Evolutionary conservation across 2,329 filamentous ascomycete species (phyloP).

Genomic region (Tolypocladium ophioglossoides): DNA sequence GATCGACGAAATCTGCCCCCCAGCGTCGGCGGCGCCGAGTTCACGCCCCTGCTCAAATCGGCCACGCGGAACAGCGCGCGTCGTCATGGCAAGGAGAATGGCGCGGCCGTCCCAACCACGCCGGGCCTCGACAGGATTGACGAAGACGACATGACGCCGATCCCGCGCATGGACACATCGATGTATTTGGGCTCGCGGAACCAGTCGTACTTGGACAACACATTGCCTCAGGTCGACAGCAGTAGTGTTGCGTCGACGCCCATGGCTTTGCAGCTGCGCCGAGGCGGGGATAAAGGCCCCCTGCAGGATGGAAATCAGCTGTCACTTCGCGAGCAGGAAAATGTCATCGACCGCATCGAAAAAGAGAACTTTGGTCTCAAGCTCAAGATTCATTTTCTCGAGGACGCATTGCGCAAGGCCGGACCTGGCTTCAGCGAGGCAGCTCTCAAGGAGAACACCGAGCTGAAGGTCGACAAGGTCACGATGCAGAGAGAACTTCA

Average conservation of each 20-base stretch:
- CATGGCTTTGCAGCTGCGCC: conserved; percentile 56
- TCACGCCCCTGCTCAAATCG: conserved; percentile 85
- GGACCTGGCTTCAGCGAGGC: conserved; percentile 84
- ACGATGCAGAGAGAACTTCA: conserved; percentile 82
- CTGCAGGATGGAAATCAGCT: conserved; percentile 82
- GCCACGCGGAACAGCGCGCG: conserved; percentile 62
- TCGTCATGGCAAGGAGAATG: conserved; percentile 53
- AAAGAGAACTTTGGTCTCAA: conserved; percentile 98
- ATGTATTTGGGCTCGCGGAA: conserved; percentile 56
- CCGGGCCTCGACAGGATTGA: conserved; percentile 58
- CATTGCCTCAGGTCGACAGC: conserved; percentile 63
- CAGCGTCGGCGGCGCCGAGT: conserved; percentile 62
- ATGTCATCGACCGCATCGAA: conserved; percentile 88
- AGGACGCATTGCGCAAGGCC: conserved; percentile 78
- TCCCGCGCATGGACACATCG: conserved; percentile 65
- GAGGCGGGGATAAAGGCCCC: conserved; percentile 52
- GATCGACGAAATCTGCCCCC: conserved; percentile 62
- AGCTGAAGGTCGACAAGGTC: conserved; percentile 85
- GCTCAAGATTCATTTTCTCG: conserved; percentile 92
- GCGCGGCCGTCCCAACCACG: conserved; percentile 49
- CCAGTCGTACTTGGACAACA: conserved; percentile 55
- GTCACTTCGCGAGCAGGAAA: conserved; percentile 88
- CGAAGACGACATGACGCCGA: conserved; percentile 62
- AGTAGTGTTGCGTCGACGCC: conserved; percentile 82
- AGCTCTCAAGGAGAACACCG: conserved; percentile 88